Base-by-base conservation (phyloP, 1,284 basidiomycete genomes). In the Neolentinus lepideus region DNA sequence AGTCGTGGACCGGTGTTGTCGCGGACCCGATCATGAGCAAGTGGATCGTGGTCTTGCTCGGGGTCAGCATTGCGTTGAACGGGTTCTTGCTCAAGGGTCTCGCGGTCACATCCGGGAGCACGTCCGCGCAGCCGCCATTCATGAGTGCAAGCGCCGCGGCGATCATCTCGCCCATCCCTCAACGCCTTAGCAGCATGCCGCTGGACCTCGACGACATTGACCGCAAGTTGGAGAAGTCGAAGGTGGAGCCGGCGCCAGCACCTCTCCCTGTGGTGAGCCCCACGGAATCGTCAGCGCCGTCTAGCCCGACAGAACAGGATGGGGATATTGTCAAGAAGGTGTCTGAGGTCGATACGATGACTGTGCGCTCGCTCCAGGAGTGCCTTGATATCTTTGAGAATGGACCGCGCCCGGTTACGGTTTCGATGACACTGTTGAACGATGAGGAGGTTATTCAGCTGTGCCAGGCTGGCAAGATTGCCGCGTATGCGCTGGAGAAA, bases 1-100 rank as follows among this genome's bases (percentile, higher is more conserved):
- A 84, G 38, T 81, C 84, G n/a, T 98, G 95, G 96, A 93, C 92
- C 8, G 76, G 78, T n/a, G 84, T 98, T 60, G 94, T 98, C 54
- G 94, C 94, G 29, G 96, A 99, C 67, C 96, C 96, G 0, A 84
- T 98, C 55, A 75, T 99, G 62, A 89, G 85, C 66, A 99, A 99
- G 75, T 97, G 93, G 92, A 96, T 99, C 64, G 90, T 98, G 55
- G 78, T 94, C 54, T 78, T 90, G 16, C 83, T 99, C 31, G 88
- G 85, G 2, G 81, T 96, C 61, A 93, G 89, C 60, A 88, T 99
- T 60, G 84, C 89, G 59, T 77, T 99, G 60, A 99, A 99, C 64
- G 94, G 94, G 1, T 98, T 94, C 68, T 77, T 99, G 31, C 80
- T 99, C 59, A 96, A 94, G 71, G 87, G 88, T 6, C 85, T 88